A percentile compares a stretch with the other conserved stretches of the same genome.
phyloP scores from a whole-genome alignment of 1,284 basidiomycete species.

The Ustilago hordei region DNA sequence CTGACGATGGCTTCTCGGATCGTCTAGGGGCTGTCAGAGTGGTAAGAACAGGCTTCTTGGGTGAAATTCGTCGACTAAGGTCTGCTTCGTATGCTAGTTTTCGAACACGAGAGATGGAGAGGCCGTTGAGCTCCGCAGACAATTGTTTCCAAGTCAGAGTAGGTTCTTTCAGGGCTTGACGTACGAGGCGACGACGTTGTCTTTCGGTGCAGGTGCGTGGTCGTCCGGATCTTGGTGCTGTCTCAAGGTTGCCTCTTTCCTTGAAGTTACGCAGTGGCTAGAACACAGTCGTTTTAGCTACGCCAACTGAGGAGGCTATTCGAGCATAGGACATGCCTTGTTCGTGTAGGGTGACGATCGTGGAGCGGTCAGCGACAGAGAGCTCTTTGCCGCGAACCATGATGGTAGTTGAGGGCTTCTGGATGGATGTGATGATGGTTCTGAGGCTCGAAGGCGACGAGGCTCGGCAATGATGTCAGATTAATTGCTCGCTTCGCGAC shows the following conservation, averaged over 20 bases:
- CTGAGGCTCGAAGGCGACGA: neutral
- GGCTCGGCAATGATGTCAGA: neutral
- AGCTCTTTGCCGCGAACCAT: conserved; percentile 5
- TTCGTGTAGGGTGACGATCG: neutral
- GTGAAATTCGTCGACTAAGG: neutral
- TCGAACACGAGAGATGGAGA: neutral
- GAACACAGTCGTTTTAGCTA: neutral
- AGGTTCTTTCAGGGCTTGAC: neutral
- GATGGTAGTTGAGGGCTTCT: neutral
- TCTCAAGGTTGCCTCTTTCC: neutral
- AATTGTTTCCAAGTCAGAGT: neutral
- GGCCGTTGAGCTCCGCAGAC: neutral
- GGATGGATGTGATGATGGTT: neutral
- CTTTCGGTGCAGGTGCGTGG: neutral
- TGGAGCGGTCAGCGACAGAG: neutral
- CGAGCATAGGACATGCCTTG: neutral
- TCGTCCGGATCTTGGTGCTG: neutral
- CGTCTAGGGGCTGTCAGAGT: neutral
- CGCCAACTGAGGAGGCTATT: neutral
- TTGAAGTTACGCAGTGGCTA: neutral
- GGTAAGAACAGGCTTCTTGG: neutral
- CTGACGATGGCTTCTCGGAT: neutral
- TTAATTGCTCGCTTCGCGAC: neutral
- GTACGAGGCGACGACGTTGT: neutral
- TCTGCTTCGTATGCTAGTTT: neutral